A percentile compares a stretch with the other conserved stretches of the same genome.
Conservation (phyloP, 2,329 filamentous ascomycete species). For the Nemania sp. region DNA sequence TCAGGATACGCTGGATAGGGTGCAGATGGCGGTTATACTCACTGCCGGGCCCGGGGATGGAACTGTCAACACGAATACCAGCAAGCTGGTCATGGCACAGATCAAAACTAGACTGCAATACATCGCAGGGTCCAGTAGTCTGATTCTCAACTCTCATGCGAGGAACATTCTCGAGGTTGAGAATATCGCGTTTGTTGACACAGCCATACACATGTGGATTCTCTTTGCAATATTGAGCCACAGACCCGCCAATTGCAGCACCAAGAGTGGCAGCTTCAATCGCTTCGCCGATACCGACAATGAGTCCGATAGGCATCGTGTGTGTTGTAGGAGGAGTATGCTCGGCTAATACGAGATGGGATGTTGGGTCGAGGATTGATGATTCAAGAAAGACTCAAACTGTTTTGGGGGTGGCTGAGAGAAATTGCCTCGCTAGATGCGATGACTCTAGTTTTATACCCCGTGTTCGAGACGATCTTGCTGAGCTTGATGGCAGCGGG, state of each 20-base stretch:
- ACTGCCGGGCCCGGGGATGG: not conserved
- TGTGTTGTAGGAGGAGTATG: not conserved
- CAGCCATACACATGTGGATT: not conserved
- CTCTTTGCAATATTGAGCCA: not conserved
- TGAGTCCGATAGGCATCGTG: conserved; percentile 4
- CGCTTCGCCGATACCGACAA: not conserved
- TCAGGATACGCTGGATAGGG: not conserved
- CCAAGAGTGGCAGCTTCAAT: conserved; percentile 2
- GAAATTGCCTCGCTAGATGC: not conserved
- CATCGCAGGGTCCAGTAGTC: not conserved
- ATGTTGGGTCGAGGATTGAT: not conserved
- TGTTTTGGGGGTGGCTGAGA: not conserved
- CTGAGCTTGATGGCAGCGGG: not conserved
- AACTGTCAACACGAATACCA: not conserved
- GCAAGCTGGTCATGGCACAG: not conserved
- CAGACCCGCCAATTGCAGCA: conserved; percentile 1
- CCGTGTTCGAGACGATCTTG: not conserved
- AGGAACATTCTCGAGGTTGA: not conserved
- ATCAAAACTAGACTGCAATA: conserved; percentile 4
- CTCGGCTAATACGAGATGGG: not conserved
- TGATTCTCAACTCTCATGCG: not conserved
- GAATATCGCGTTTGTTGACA: not conserved
- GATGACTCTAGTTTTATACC: not conserved
- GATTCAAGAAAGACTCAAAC: not conserved
- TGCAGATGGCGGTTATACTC: not conserved